A percentile compares a stretch with the other conserved stretches of the same genome.
phyloP scores from a whole-genome alignment of 2,329 filamentous ascomycete species.

The Boeremia lycopersici region DNA sequence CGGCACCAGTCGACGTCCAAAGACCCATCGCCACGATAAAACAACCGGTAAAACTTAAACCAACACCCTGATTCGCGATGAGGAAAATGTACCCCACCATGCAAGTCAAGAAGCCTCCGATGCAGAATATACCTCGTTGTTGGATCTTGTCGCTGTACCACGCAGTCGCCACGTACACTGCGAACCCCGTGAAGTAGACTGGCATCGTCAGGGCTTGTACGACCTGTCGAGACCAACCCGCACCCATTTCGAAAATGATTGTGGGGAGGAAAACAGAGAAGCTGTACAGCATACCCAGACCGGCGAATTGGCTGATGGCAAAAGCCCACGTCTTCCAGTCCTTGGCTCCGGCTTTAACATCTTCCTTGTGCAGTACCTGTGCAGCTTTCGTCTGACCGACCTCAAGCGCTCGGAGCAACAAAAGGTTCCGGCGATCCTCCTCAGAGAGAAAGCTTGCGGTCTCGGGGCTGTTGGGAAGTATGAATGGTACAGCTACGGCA shows the following conservation, averaged over 20 bases:
- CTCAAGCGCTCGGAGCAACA: conserved; percentile 47
- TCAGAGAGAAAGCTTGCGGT: conserved; percentile 42
- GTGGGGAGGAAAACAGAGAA: conserved; percentile 38
- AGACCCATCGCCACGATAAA: conserved; percentile 40
- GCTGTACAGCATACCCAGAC: conserved; percentile 33
- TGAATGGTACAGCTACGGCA: conserved; percentile 56
- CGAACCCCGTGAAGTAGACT: conserved; percentile 35
- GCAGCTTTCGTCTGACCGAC: conserved; percentile 52
- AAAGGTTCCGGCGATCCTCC: conserved; percentile 30
- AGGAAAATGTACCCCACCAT: conserved; percentile 57
- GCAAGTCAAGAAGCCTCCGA: conserved; percentile 43
- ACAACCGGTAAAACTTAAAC: conserved; percentile 31
- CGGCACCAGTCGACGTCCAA: conserved; percentile 32
- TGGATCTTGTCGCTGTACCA: conserved; percentile 35
- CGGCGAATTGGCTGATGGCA: conserved; percentile 54
- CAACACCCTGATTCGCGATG: conserved; percentile 24
- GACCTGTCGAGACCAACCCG: conserved; percentile 28
- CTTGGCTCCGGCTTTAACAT: conserved; percentile 56
- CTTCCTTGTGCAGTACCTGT: conserved; percentile 52
- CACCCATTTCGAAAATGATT: conserved; percentile 37
- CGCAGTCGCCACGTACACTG: conserved; percentile 31
- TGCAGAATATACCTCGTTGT: conserved; percentile 35
- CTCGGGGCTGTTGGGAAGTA: conserved; percentile 56
- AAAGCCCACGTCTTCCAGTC: conserved; percentile 40
- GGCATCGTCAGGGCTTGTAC: conserved; percentile 42